These are phyloP conservation scores for Fusarium udum DNA, from an alignment of 2,329 filamentous ascomycete species.

Conservation along the genomic window DNA sequence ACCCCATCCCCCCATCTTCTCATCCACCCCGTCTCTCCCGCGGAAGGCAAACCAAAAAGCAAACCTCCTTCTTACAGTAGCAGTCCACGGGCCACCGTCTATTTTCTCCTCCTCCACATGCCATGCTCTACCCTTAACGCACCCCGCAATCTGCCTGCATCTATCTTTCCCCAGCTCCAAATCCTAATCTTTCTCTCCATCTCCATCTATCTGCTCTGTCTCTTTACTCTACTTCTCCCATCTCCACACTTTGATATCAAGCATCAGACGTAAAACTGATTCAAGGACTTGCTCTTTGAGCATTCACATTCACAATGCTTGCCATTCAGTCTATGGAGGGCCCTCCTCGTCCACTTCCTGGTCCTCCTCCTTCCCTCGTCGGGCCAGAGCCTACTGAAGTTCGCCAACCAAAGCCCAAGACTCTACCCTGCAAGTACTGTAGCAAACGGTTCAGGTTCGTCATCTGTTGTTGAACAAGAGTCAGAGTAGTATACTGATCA, in stretches of 20 bases:
- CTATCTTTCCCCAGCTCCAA: conserved; percentile 42
- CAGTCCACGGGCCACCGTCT: conserved; percentile 41
- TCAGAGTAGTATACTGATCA: conserved; percentile 31
- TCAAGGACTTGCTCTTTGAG: conserved; percentile 28
- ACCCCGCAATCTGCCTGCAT: conserved; percentile 44
- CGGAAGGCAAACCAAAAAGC: conserved; percentile 15
- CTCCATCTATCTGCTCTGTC: conserved; percentile 30
- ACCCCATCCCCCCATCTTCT: conserved; percentile 6
- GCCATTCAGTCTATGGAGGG: conserved; percentile 64
- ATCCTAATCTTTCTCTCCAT: conserved; percentile 27
- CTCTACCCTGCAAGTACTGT: conserved; percentile 70
- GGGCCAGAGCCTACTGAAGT: conserved; percentile 59
- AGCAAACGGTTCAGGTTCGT: conserved; percentile 70
- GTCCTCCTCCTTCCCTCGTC: conserved; percentile 40
- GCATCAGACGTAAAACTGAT: conserved; percentile 6
- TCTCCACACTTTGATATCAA: conserved; percentile 33
- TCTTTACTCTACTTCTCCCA: conserved; percentile 26
- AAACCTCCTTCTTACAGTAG: conserved; percentile 21
- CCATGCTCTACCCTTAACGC: conserved; percentile 40
- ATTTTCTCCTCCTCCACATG: conserved; percentile 42
- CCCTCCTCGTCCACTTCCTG: conserved; percentile 46
- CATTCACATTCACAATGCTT: conserved; percentile 55
- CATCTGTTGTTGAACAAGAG: conserved; percentile 14
- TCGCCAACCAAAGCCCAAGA: conserved; percentile 69
- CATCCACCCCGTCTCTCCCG: conserved; percentile 2